A percentile compares a stretch with the other conserved stretches of the same genome.
phyloP scores from a whole-genome alignment of 2,329 filamentous ascomycete genomes.

The Macroventuria anomochaeta region DNA sequence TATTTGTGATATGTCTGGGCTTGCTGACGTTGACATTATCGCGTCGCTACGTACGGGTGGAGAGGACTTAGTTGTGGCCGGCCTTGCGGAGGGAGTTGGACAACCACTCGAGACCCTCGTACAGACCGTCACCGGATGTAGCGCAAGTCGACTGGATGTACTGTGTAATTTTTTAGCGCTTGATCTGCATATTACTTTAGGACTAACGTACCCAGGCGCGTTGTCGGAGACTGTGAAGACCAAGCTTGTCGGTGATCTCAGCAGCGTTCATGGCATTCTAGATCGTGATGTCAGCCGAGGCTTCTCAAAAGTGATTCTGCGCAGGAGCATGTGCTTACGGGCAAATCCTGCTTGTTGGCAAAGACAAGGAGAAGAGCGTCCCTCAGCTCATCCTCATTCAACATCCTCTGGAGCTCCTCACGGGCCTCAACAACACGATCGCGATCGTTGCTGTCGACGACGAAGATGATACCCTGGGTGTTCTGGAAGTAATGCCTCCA shows the following conservation, averaged over 20 bases:
- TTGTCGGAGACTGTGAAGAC: slow-evolving; percentile 97
- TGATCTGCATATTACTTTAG: neutral
- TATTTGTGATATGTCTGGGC: slow-evolving; percentile 33
- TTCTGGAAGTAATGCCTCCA: slow-evolving; percentile 98
- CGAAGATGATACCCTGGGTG: slow-evolving; percentile 97
- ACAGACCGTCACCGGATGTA: slow-evolving; percentile 98
- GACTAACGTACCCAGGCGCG: slow-evolving; percentile 87
- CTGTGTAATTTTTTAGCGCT: slow-evolving; percentile 51
- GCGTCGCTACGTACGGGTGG: slow-evolving; percentile 31
- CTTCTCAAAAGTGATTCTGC: neutral
- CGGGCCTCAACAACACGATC: slow-evolving; percentile 90
- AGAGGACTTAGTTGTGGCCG: slow-evolving; percentile 53
- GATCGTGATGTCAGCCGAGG: slow-evolving; percentile 6
- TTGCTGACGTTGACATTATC: slow-evolving; percentile 42
- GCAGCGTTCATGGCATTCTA: slow-evolving; percentile 99
- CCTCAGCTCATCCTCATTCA: slow-evolving; percentile 97
- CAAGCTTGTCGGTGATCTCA: slow-evolving; percentile 99
- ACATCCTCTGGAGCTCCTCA: slow-evolving; percentile 93
- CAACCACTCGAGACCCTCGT: slow-evolving; percentile 85
- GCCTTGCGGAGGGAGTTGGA: slow-evolving; percentile 63
- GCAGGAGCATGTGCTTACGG: slow-evolving; percentile 60
- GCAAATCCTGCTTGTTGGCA: slow-evolving; percentile 98
- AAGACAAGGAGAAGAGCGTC: slow-evolving; percentile 94
- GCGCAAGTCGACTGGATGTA: slow-evolving; percentile 99
- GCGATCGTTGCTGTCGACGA: slow-evolving; percentile 93